Base-by-base conservation (phyloP, 2,329 filamentous ascomycete species). In the Tolypocladium cylindrosporum region DNA sequence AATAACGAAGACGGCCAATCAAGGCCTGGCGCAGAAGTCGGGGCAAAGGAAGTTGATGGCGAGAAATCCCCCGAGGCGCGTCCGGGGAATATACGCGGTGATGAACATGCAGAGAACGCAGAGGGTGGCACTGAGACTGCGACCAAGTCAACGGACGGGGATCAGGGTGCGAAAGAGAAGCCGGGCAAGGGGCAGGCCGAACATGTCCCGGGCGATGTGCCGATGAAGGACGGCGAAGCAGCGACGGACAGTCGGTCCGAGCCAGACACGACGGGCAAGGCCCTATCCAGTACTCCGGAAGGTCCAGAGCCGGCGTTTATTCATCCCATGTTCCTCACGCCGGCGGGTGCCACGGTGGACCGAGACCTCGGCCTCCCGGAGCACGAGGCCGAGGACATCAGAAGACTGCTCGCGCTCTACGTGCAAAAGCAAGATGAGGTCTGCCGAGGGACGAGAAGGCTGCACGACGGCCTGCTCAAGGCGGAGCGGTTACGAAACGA, bases 371-470 rank as follows among this genome's bases (percentile, higher is more conserved):
- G 87, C 1, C 80, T 95, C 3, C 89, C 89, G 0, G 78, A 85
- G 21, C 73, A 77, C 34, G 90, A 94, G 72, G 90, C 90, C 1
- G 89, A 92, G 62, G 89, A 94, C 60, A 85, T 90, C 50, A 84
- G 90, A 59, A 82, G 87, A 58, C 73, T 91, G 21, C 77, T 94
- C 54, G 81, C 90, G 62, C 75, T 90, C 13, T 93, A 90, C 68
- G 85, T 93, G 34, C 90, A 93, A 66, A 93, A 93, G 71, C 90
- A 94, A 68, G 90, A 94, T 66, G 90, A 94, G 69, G 84, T 93
- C 2, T 87, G 89, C 58, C 84, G 89, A 5, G 86, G 88, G 9
- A 81, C 86, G 1, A 80, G 83, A 58, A 82, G 80, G 60, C 76
- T 94, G 54, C 86, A 89, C 61, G 78, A 85, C 55, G 88, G 89